These are phyloP conservation scores for Talaromyces sp. DNA, from an alignment of 2,329 filamentous ascomycete genomes.

Conservation along the genomic window DNA sequence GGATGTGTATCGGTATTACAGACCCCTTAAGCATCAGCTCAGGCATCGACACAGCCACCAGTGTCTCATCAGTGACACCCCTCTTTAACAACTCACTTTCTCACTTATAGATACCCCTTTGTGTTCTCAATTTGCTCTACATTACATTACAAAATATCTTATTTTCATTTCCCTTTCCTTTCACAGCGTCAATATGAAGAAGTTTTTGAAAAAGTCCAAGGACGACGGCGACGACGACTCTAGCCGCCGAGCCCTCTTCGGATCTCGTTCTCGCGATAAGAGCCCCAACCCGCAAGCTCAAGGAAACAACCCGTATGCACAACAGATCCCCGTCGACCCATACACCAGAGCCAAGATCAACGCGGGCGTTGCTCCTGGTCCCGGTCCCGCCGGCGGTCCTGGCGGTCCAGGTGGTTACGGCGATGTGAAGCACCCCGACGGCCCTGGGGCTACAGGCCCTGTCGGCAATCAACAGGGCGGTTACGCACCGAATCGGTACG, in stretches of 20 bases:
- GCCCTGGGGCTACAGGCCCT: slow-evolving; percentile 20
- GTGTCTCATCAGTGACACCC: slow-evolving; percentile 6
- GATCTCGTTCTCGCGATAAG: slow-evolving; percentile 55
- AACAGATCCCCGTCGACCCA: slow-evolving; percentile 51
- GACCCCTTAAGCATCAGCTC: slow-evolving; percentile 7
- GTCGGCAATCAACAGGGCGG: slow-evolving; percentile 27
- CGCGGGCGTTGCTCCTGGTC: slow-evolving; percentile 38
- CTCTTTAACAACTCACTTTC: not conserved
- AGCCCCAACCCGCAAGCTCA: slow-evolving; percentile 46
- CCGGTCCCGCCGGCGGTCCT: slow-evolving; percentile 30
- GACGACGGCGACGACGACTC: slow-evolving; percentile 49
- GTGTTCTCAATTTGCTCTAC: not conserved
- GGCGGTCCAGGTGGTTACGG: not conserved
- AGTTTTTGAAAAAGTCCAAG: slow-evolving; percentile 53
- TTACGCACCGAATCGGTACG: slow-evolving; percentile 31
- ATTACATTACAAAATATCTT: not conserved
- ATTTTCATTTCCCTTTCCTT: not conserved
- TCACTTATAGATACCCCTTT: slow-evolving; percentile 12
- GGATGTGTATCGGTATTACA: slow-evolving; percentile 1
- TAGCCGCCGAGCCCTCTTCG: slow-evolving; percentile 58
- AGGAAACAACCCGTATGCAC: slow-evolving; percentile 55
- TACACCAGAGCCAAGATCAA: slow-evolving; percentile 52
- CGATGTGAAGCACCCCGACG: slow-evolving; percentile 21
- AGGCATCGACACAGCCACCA: slow-evolving; percentile 11
- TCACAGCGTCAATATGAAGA: slow-evolving; percentile 22